A percentile compares a stretch with the other conserved stretches of the same genome.
phyloP scores from a whole-genome alignment of 202 grass and related monocot genomes.

The Sporobolus alterniflorus region DNA sequence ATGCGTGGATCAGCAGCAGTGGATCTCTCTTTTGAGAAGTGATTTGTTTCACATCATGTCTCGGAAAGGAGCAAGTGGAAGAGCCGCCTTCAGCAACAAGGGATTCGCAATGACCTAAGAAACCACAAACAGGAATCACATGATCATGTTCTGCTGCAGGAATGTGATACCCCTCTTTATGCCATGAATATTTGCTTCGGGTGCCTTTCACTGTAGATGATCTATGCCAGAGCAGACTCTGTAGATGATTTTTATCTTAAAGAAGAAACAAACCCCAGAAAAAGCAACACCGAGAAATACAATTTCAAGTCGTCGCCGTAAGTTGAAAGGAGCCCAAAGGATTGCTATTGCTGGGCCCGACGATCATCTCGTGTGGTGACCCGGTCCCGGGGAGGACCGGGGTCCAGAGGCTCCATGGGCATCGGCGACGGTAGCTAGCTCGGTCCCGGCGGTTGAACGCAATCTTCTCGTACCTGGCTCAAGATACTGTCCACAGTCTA shows the following conservation, averaged over 20 bases:
- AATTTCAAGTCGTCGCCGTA: background rate
- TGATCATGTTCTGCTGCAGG: slow-evolving; percentile 9
- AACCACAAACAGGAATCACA: background rate
- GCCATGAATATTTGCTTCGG: background rate
- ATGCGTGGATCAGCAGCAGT: background rate
- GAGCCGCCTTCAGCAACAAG: slow-evolving; percentile 21
- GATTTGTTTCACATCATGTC: slow-evolving; percentile 51
- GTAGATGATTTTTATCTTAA: background rate
- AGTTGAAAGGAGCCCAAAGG: background rate
- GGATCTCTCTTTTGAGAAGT: slow-evolving; percentile 42
- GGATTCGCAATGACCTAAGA: slow-evolving; percentile 44
- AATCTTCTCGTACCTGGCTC: slow-evolving; percentile 27
- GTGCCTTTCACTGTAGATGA: background rate
- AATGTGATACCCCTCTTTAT: slow-evolving; percentile 1
- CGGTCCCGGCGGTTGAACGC: slow-evolving; percentile 28
- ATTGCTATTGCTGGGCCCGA: background rate
- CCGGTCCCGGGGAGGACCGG: background rate
- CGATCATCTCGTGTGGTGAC: background rate
- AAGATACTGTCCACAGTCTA: background rate
- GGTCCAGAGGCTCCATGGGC: slow-evolving; percentile 13
- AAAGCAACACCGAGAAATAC: background rate
- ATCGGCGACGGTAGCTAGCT: background rate
- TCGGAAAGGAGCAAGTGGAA: background rate
- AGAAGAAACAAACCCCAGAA: background rate
- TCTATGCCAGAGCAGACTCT: background rate